Evolutionary conservation across 768 basidiomycete genomes (phyloP), one percentile per base, ranked within the genome.

Genomic region (Steccherinum ochraceum): DNA sequence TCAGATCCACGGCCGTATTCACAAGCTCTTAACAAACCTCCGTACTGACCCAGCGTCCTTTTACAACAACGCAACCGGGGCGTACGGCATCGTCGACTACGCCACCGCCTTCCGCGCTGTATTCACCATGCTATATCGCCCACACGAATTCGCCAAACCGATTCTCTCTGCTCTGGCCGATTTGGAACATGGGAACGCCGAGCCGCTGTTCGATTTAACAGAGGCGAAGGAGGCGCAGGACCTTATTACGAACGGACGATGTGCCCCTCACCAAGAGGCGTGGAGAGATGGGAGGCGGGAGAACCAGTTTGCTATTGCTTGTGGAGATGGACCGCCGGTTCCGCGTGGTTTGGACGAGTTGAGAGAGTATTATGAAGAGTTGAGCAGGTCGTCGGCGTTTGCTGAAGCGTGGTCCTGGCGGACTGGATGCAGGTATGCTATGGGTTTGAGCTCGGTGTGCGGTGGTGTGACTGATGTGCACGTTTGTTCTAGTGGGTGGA

Each of bases 1-100:
- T 13, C 24, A 27, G 10, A 48, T 57, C 11, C 21, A 27, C 12
- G 20, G 7, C 16, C 46, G 51, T 11, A 44, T 57, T 12, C 23
- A 57, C 16, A 23, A 18, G 30, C 30, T 20, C 39, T 24, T 52
- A 5, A 24, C 24, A 10, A 13, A 39, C 11, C 40, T 57, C 30
- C 50, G 54, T 30, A 12, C 27, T 41, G 40, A 24, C 18, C 56
- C 56, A 3, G 3, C 56, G 13, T 46, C 56, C n/a, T 46, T 56
- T 35, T 25, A 42, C 43, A 46, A 54, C 30, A 24, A 18, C 23
- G 30, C 30, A 2, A 18, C 23, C 11, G 46, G 43, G 12, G 16
- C 21, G 4, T 57, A 57, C 40, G 54, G 40, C 11, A 25, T 51
- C 7, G 39, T 57, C 7, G 54, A 57, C 49, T 57, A 56, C 30